Base-by-base conservation (phyloP, 2,329 filamentous ascomycete genomes). In the Hypoxylon sp. region DNA sequence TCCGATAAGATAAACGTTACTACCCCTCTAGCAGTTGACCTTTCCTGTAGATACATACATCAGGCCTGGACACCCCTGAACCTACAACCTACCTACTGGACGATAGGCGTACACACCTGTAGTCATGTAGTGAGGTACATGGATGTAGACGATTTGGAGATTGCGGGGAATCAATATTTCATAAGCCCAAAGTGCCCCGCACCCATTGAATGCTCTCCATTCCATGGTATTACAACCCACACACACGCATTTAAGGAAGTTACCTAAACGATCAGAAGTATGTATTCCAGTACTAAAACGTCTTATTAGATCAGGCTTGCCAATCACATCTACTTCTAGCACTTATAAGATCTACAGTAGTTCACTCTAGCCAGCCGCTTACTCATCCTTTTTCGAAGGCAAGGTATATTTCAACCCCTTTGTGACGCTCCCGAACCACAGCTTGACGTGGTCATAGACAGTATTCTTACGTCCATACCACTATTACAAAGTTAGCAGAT, bases 341-440 rank as follows among this genome's bases (percentile, higher is more conserved):
- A 27, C 5, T 27, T 27, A 27, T 27, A 27, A 27, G 24, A 27
- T 27, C 24, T 27, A 27, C 24, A 27, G 35, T 13, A 37, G 35
- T n/a, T n/a, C n/a, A 19, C 39, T 8, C 39, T 19, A 19, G 17
- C 39, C 17, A 44, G n/a, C 13, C 44, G 6, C 39, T 63, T 47
- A 74, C 13, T 65, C 46, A 8, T 67, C 29, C 54, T 72, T 75
- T 35, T 71, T 73, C 19, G 59, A 56, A 11, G 71, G 67, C 1
- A 70, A 53, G 1, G 65, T 69, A 47, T 74, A 75, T 55, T 62
- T 42, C 57, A 74, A 29, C 6, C 72, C 71, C 15, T 70, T 71
- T 3, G 72, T 73, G n/a, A 72, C 35, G 35, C 69, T 73, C 11
- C 73, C 73, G 51, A 75, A 72, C 73, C 73, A 73, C 2, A 74